These are phyloP conservation scores for Pseudogymnoascus sp. DNA, from an alignment of 2,329 filamentous ascomycete species.

Conservation along the genomic window DNA sequence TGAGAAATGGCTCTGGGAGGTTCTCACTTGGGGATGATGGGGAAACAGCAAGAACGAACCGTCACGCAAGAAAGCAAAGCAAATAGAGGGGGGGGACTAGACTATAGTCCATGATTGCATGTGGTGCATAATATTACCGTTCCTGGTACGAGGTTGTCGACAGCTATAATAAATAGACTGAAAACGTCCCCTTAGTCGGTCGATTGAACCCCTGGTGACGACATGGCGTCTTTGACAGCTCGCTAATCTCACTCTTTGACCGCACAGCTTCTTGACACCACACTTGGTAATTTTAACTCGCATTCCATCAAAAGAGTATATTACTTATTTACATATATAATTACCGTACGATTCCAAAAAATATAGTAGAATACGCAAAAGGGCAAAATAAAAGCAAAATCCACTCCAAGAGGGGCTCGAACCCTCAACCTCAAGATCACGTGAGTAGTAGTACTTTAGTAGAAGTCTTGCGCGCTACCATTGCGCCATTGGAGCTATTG, in stretches of 20 bases:
- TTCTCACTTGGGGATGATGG: background rate
- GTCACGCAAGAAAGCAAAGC: background rate
- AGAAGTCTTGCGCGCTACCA: slow-evolving; percentile 8
- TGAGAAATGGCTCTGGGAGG: background rate
- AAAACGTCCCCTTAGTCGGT: background rate
- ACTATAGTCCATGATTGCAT: background rate
- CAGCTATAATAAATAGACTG: background rate
- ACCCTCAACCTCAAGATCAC: slow-evolving; percentile 7
- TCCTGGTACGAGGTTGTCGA: background rate
- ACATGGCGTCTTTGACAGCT: background rate
- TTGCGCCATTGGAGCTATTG: slow-evolving; percentile 2
- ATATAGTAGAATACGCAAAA: background rate
- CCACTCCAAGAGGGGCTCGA: slow-evolving; percentile 6
- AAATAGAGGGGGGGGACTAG: background rate
- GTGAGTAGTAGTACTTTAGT: background rate
- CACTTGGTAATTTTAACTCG: background rate
- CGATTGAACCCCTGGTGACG: background rate
- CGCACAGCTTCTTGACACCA: background rate
- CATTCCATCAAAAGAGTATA: background rate
- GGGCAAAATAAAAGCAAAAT: background rate
- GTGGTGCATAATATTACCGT: background rate
- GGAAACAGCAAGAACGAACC: background rate
- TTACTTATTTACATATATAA: background rate
- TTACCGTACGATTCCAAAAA: background rate
- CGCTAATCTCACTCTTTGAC: background rate